These are phyloP conservation scores for Onygenales sp. DNA, from an alignment of 2,329 filamentous ascomycete genomes.

Conservation along the genomic window DNA sequence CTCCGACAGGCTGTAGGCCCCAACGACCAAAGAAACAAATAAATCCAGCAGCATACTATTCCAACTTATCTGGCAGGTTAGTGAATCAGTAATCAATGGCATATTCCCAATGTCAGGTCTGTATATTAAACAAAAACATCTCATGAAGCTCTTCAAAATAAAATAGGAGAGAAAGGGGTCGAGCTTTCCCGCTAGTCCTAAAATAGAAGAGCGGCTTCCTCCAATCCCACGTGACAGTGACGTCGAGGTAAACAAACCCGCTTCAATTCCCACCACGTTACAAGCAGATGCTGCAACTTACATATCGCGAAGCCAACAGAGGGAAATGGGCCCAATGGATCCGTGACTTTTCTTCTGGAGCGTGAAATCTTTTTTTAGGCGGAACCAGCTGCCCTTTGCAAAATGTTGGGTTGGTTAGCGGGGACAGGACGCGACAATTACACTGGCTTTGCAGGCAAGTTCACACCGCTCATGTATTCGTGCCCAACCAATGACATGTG, in stretches of 20 bases:
- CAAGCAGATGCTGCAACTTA: slow-evolving; percentile 6
- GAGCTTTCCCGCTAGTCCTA: not conserved
- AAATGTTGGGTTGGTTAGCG: slow-evolving; percentile 27
- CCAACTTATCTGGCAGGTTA: too few relatives aligned
- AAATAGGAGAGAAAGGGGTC: not conserved
- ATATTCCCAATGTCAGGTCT: too few relatives aligned
- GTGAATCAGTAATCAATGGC: too few relatives aligned
- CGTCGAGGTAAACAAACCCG: slow-evolving; percentile 6
- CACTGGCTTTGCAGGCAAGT: slow-evolving; percentile 20
- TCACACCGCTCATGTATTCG: slow-evolving; percentile 3
- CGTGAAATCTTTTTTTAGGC: slow-evolving; percentile 16
- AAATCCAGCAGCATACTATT: too few relatives aligned
- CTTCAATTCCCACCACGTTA: slow-evolving; percentile 11
- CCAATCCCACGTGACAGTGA: not conserved
- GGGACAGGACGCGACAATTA: slow-evolving; percentile 19
- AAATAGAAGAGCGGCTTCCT: not conserved
- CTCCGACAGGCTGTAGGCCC: too few relatives aligned
- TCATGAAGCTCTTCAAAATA: not conserved
- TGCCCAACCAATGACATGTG: not conserved
- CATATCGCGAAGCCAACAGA: slow-evolving; percentile 23
- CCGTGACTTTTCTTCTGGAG: slow-evolving; percentile 3
- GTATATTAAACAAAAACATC: not conserved
- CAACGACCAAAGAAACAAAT: too few relatives aligned
- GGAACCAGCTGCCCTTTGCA: slow-evolving; percentile 2
- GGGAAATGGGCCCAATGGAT: slow-evolving; percentile 5